Evolutionary conservation across 2,329 filamentous ascomycete species (phyloP).

Genomic region (Emericellopsis atlantica): DNA sequence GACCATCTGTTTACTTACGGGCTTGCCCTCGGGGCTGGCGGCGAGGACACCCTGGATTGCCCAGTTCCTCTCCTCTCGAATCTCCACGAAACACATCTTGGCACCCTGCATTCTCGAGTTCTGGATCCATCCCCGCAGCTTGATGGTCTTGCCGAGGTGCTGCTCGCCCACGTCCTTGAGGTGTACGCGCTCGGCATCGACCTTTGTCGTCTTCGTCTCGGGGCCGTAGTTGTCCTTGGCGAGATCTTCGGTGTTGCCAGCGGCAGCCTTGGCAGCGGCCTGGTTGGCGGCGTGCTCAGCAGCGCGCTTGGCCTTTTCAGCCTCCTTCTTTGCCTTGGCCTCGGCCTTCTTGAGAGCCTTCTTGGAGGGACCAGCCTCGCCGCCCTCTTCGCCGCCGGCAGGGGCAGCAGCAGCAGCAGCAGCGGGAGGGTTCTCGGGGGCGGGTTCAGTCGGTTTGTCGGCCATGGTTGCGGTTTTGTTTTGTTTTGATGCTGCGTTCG

Average conservation of each 20-base stretch:
- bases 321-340: constrained; percentile 79
- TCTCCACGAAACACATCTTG: constrained; percentile 76
- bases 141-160: constrained; percentile 57
- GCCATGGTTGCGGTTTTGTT: background rate
- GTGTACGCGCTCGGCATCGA: constrained; percentile 42
- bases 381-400: constrained; percentile 4
- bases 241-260: constrained; percentile 53
- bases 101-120: constrained; percentile 74
- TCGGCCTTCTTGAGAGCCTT: constrained; percentile 77
- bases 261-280: constrained; percentile 53
- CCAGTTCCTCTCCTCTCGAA: constrained; percentile 59
- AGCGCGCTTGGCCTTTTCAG: constrained; percentile 58
- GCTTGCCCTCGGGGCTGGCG: constrained; percentile 51
- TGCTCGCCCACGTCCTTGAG: constrained; percentile 53
- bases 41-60: constrained; percentile 68
- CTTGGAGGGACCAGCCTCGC: constrained; percentile 44
- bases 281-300: constrained; percentile 66
- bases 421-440: background rate
- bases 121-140: constrained; percentile 70
- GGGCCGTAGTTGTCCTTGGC: constrained; percentile 73
- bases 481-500: background rate
- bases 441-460: constrained; percentile 1
- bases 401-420: background rate
- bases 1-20: constrained; percentile 77
- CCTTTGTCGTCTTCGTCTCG: constrained; percentile 40